Evolutionary conservation across 495 filamentous ascomycete species (phyloP), one percentile per base, ranked within the genome.

Genomic region (Aspergillus sclerotiicarbonarius): DNA sequence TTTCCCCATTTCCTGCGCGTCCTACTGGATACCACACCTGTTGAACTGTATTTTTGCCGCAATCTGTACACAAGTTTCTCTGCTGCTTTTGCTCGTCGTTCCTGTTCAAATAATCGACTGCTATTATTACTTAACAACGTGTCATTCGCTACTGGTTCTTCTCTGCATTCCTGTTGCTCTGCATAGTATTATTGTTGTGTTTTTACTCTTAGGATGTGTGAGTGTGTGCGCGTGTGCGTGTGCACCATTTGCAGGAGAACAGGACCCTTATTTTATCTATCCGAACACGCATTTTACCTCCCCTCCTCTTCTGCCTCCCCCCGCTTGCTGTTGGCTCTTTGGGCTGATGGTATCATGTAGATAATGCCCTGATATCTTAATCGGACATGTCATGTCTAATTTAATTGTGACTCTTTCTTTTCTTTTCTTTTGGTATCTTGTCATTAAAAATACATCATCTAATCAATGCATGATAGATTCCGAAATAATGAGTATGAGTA

Each of bases 11-110:
- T 50, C 8, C 20, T 48, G n/a, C 55, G 31, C 35, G 45, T 46
- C 25, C 47, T 20, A 49, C 30, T 56, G 57, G 62, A 64, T 64
- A 64, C 62, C 62, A 64, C 62, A 64, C 50, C 31, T 53, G 39
- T 33, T 59, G 25, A 51, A 56, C 37, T 51, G 37, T 35, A 39
- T 25, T 39, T 56, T 62, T 54, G 44, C 50, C 20, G 48, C 53
- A 37, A 43, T 30, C 47, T 60, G 39, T 63, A 57, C 56, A 63
- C 49, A 56, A 57, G 29, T 49, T 15, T 47, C 54, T 51, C 35
- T 57, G 30, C 48, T 31, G 35, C 43, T 53, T 8, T 44, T 46
- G 45, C 18, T 37, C n/a, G n/a, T n/a, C n/a, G n/a, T n/a, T n/a
- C n/a, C 35, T 37, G 29, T 31, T 52, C 43, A 56, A 55, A 37